phyloP scores from a whole-genome alignment of 2,329 filamentous ascomycete species.

The Penicillium sp. region DNA sequence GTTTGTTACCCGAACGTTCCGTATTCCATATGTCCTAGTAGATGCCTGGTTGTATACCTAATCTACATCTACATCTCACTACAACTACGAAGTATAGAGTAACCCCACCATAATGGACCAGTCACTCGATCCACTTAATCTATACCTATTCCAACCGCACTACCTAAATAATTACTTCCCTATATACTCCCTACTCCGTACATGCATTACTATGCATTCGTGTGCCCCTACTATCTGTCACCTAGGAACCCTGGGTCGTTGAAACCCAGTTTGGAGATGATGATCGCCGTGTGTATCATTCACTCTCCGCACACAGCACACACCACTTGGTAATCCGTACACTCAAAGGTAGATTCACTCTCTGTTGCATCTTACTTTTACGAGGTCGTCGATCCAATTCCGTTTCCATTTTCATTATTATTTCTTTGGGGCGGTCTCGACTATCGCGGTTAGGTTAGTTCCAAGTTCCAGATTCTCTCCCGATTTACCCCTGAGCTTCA shows the following conservation, averaged over 20 bases:
- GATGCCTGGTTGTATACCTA: no score
- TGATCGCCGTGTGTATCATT: slow-evolving; percentile 23
- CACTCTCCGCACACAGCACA: slow-evolving; percentile 10
- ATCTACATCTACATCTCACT: no score
- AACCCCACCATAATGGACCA: background rate
- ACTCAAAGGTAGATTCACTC: background rate
- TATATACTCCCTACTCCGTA: no score
- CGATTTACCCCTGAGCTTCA: slow-evolving; percentile 2
- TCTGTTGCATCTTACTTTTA: background rate
- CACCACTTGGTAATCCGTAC: background rate
- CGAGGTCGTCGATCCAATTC: slow-evolving; percentile 5
- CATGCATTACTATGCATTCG: no score
- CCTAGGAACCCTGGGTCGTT: slow-evolving; percentile 8
- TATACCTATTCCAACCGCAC: background rate
- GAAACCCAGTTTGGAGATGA: slow-evolving; percentile 13
- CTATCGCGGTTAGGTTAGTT: background rate
- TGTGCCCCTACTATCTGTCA: background rate
- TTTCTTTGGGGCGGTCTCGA: slow-evolving; percentile 6
- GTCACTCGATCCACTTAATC: background rate
- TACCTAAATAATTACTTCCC: background rate
- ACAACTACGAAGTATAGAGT: no score
- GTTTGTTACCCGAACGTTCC: background rate
- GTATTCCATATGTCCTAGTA: no score
- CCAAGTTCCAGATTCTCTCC: background rate
- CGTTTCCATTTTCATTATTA: slow-evolving; percentile 2